A percentile compares a stretch with the other conserved stretches of the same genome.
Conservation (phyloP, 2,329 filamentous ascomycete genomes). For the Paraphoma chrysanthemicola region DNA sequence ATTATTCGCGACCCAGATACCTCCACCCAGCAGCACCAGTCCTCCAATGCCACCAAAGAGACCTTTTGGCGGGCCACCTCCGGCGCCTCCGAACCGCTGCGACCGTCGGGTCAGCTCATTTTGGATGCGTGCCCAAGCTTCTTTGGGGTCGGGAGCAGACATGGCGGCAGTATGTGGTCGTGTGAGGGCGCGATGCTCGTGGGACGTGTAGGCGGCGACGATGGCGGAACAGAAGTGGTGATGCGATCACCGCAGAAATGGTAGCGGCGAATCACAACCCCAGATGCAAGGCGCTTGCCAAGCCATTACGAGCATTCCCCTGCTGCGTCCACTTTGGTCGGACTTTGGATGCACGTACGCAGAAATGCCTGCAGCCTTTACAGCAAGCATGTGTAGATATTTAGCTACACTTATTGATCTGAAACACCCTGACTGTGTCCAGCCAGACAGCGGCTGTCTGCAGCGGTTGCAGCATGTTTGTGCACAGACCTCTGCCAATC, state of each 20-base stretch:
- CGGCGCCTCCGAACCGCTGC: conserved; percentile 57
- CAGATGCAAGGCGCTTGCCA: conserved; percentile 29
- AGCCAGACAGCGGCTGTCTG: conserved; percentile 15
- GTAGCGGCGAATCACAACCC: conserved; percentile 33
- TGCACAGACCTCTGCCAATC: conserved; percentile 41
- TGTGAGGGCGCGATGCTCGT: conserved; percentile 42
- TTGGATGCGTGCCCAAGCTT: conserved; percentile 71
- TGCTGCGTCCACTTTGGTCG: conserved; percentile 12
- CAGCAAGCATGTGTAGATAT: background rate
- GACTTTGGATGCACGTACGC: background rate
- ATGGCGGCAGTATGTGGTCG: conserved; percentile 26
- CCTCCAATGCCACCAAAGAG: conserved; percentile 63
- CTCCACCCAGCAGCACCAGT: conserved; percentile 62
- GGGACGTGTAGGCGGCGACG: conserved; percentile 35
- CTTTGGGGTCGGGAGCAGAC: conserved; percentile 63
- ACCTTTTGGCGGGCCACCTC: conserved; percentile 56
- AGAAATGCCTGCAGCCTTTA: background rate
- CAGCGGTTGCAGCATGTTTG: conserved; percentile 19
- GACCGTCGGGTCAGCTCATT: conserved; percentile 61
- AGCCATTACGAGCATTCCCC: conserved; percentile 15
- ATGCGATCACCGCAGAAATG: conserved; percentile 39
- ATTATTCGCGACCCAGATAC: conserved; percentile 65
- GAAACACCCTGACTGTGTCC: conserved; percentile 12
- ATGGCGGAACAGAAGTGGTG: conserved; percentile 25
- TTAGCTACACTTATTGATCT: background rate